Conservation (phyloP, 2,329 filamentous ascomycete genomes). For the Fonsecaea erecta region DNA sequence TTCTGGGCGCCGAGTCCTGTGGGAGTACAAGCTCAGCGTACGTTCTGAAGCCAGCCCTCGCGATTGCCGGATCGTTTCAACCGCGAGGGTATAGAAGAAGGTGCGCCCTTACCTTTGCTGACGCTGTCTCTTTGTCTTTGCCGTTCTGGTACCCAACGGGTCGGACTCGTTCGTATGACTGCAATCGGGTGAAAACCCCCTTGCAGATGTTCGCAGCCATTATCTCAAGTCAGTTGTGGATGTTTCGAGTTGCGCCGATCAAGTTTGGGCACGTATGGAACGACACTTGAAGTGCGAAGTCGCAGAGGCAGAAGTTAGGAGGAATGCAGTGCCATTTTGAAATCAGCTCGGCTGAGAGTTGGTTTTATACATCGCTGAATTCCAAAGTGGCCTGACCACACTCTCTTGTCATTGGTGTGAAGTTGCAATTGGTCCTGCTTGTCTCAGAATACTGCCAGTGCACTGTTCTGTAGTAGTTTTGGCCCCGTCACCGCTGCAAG, state of each 20-base stretch:
- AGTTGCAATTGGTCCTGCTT: background rate
- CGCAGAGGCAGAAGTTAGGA: background rate
- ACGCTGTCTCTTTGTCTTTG: background rate
- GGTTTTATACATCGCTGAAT: background rate
- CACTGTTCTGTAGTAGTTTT: conserved; percentile 44
- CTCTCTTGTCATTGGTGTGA: conserved; percentile 15
- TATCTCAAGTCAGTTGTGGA: background rate
- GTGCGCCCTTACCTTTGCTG: background rate
- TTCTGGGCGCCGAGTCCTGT: background rate
- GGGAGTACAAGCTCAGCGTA: background rate
- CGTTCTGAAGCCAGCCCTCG: background rate
- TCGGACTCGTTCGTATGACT: conserved; percentile 8
- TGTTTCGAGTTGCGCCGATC: background rate
- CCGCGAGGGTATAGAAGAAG: background rate
- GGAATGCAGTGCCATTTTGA: background rate
- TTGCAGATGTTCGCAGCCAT: background rate
- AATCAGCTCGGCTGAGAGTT: background rate
- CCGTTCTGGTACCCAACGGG: background rate
- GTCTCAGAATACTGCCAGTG: conserved; percentile 34
- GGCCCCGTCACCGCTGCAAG: conserved; percentile 52
- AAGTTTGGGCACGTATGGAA: background rate
- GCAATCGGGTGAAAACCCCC: background rate
- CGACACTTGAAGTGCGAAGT: background rate
- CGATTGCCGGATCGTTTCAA: background rate
- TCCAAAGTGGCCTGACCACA: background rate